Conservation (phyloP, 352 stramenopile species). For the Aphanomyces euteiches region DNA sequence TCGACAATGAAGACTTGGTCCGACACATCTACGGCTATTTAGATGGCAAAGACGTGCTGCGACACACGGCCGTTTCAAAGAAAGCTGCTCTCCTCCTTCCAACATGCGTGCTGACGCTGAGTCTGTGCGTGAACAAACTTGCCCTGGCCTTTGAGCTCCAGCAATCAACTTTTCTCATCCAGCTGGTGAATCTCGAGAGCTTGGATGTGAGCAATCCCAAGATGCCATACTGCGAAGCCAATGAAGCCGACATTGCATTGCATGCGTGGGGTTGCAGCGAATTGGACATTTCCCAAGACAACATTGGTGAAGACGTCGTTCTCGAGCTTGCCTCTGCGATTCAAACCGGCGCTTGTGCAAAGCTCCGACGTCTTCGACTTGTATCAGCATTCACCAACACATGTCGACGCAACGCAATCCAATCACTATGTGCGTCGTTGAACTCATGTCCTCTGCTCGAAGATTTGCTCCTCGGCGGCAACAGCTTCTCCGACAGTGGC, state of each 20-base stretch:
- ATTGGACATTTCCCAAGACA: slow-evolving; percentile 74
- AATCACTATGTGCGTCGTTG: slow-evolving; percentile 59
- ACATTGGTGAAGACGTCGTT: slow-evolving; percentile 62
- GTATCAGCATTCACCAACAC: slow-evolving; percentile 80
- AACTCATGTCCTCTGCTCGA: slow-evolving; percentile 58
- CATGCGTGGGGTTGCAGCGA: slow-evolving; percentile 76
- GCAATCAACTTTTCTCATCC: slow-evolving; percentile 44
- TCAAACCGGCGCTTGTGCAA: slow-evolving; percentile 52
- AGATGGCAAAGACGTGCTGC: slow-evolving; percentile 58
- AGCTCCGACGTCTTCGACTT: slow-evolving; percentile 52
- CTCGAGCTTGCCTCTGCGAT: slow-evolving; percentile 65
- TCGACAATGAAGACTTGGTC: slow-evolving; percentile 68
- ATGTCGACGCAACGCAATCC: slow-evolving; percentile 62
- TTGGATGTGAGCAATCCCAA: slow-evolving; percentile 58
- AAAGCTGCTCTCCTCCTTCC: slow-evolving; percentile 58
- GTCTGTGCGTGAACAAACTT: slow-evolving; percentile 52
- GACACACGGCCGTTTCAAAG: slow-evolving; percentile 56
- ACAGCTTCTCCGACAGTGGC: slow-evolving; percentile 70
- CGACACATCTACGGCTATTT: slow-evolving; percentile 66
- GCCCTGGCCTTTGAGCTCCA: slow-evolving; percentile 43
- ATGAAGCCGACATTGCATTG: slow-evolving; percentile 49
- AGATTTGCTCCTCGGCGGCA: slow-evolving; percentile 65
- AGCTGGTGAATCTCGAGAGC: slow-evolving; percentile 54
- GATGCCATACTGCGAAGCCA: slow-evolving; percentile 50
- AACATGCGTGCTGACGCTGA: slow-evolving; percentile 52